Evolutionary conservation across 2,329 filamentous ascomycete genomes (phyloP), one percentile per base, ranked within the genome.

Genomic region (Coccinonectria pachysandricola): DNA sequence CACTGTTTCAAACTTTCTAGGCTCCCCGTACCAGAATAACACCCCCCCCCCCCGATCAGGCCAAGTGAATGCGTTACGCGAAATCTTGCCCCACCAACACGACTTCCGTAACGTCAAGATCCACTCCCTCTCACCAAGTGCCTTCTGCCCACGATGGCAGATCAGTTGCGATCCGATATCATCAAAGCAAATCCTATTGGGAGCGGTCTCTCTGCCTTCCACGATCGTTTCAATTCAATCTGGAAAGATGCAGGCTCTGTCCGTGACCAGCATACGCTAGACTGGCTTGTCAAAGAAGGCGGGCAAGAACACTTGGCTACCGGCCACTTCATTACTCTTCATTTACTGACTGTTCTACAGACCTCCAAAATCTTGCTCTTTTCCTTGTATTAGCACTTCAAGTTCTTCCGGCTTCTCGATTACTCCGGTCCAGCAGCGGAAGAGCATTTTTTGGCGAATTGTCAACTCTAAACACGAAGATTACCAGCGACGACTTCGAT

Each of bases 101-200:
- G n/a, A n/a, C n/a, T n/a, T n/a, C n/a, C n/a, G n/a, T n/a, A n/a
- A n/a, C n/a, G n/a, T n/a, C n/a, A n/a, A n/a, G n/a, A n/a, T n/a
- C n/a, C n/a, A n/a, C n/a, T n/a, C n/a, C n/a, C n/a, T n/a, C n/a
- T n/a, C n/a, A n/a, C n/a, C n/a, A n/a, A n/a, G n/a, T n/a, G n/a
- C n/a, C n/a, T n/a, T n/a, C n/a, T n/a, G n/a, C n/a, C n/a, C n/a
- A n/a, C n/a, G n/a, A n/a, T n/a, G n/a, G n/a, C n/a, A n/a, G n/a
- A n/a, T n/a, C n/a, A n/a, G n/a, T n/a, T n/a, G n/a, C n/a, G n/a
- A n/a, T n/a, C n/a, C n/a, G n/a, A 46, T 24, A 35, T 44, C 13
- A 50, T 53, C 26, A 25, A 39, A 14, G 30, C 36, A 12, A 39
- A 50, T 24, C 45, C 46, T 28, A 53, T 53, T 26, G 42, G 43